phyloP scores from a whole-genome alignment of 305 asterid genomes.

The Fraxinus sp. region DNA sequence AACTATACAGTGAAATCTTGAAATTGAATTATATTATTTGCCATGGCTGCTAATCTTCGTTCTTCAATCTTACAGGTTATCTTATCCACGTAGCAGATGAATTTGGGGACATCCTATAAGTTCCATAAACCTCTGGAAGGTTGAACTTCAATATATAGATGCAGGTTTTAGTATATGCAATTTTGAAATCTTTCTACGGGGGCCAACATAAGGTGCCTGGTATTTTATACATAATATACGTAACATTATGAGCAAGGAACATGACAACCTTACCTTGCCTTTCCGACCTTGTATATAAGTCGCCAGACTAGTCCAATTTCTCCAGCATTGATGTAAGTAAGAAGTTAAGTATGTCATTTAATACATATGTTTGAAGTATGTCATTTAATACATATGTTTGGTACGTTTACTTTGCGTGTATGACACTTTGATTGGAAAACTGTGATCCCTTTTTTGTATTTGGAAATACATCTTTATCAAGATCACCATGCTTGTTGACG shows the following conservation, averaged over 20 bases:
- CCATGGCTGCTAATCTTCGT: neutral
- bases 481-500: too few relatives aligned
- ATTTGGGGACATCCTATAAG: constrained; percentile 15
- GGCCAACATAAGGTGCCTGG: constrained; percentile 19
- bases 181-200: constrained; percentile 28
- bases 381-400: neutral
- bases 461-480: neutral
- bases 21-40: neutral
- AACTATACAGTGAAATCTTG: neutral
- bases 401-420: neutral
- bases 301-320: neutral
- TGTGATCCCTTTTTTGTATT: neutral
- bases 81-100: constrained; percentile 22
- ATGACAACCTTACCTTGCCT: too few relatives aligned
- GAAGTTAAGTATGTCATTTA: neutral
- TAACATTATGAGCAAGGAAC: neutral
- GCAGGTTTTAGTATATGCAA: constrained; percentile 26
- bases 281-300: neutral
- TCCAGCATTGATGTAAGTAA: constrained; percentile 3
- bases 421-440: neutral
- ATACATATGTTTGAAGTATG: neutral
- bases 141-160: constrained; percentile 20
- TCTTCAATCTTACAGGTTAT: neutral
- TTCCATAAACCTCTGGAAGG: constrained; percentile 19
- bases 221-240: neutral